Conservation (phyloP, 2,329 filamentous ascomycete species). For the Geosmithia putterillii region DNA sequence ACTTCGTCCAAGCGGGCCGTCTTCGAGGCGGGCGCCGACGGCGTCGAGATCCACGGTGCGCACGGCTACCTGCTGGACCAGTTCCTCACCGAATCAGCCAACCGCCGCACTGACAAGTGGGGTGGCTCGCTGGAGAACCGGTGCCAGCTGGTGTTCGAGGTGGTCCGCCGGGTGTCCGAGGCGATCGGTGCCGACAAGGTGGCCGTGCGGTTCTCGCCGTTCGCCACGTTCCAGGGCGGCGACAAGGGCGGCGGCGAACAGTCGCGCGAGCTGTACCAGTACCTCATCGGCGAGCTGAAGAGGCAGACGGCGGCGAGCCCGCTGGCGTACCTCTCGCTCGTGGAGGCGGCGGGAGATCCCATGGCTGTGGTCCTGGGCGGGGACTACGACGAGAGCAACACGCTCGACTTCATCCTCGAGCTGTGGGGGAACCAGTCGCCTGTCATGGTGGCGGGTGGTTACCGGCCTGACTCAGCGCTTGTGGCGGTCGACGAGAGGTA, state of each 20-base stretch:
- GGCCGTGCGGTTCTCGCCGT: slow-evolving; percentile 31
- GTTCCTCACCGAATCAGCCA: slow-evolving; percentile 33
- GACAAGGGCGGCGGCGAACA: slow-evolving; percentile 24
- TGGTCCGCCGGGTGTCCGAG: slow-evolving; percentile 30
- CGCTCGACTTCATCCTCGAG: slow-evolving; percentile 1
- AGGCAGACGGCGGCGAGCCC: slow-evolving; percentile 17
- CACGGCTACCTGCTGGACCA: slow-evolving; percentile 47
- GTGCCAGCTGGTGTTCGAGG: slow-evolving; percentile 39
- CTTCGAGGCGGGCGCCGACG: slow-evolving; percentile 29
- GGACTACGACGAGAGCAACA: slow-evolving; percentile 6
- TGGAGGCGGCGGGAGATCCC: slow-evolving; percentile 30
- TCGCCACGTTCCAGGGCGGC: slow-evolving; percentile 37
- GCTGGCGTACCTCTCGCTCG: slow-evolving; percentile 40
- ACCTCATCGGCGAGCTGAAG: slow-evolving; percentile 35
- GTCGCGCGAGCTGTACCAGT: slow-evolving; percentile 37
- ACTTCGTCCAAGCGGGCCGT: slow-evolving; percentile 47
- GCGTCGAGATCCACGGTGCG: slow-evolving; percentile 32
- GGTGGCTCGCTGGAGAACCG: slow-evolving; percentile 17
- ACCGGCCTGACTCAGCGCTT: slow-evolving; percentile 32
- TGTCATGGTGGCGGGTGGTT: slow-evolving; percentile 44
- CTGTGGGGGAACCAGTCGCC: slow-evolving; percentile 37
- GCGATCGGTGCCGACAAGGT: slow-evolving; percentile 31
- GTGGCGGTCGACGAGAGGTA: slow-evolving; percentile 11
- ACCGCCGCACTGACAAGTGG: slow-evolving; percentile 23
- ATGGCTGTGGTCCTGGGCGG: slow-evolving; percentile 17